Base-by-base conservation (phyloP, 257 asterid species). In the Datura wrightii region DNA sequence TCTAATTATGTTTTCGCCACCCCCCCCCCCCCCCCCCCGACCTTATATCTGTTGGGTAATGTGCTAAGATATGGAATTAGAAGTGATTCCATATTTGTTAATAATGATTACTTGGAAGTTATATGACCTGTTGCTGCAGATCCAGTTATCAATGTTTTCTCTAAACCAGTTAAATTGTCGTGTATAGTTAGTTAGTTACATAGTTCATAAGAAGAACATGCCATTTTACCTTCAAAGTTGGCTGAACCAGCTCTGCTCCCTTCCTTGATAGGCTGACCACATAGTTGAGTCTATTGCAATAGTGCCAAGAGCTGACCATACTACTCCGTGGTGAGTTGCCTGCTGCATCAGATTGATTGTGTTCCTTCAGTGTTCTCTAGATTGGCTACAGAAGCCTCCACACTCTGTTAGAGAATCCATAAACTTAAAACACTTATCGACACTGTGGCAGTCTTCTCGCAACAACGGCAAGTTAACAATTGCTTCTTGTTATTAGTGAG, bases 251-350 rank as follows among this genome's bases (percentile, higher is more conserved):
- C 60, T 48, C 48, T 48, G 41, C 11, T 72, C 41, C 80, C 58
- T 72, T 46, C 58, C 56, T 72, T 16, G 58, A 72, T 72, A 46
- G 58, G 80, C 58, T 0, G 80, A 44, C 41, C 80, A 44, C 37
- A 13, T 71, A n/a, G 58, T 72, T 46, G 58, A 72, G 39, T n/a
- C 56, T 19, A 13, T 24, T 72, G 39, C 55, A 19, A n/a, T 72
- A 72, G 80, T 72, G 41, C 58, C 80, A 46, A 72, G 80, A n/a
- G 58, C 39, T 72, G 41, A 19, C 80, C 11, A n/a, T 10, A 19
- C n/a, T n/a, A n/a, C 58, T 19, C 56, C n/a, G 3, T 72, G n/a
- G 56, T 50, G 0, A 44, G 80, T 72, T 31, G 14, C 0, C 44
- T 74, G 19, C 44, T 24, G 60, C 59, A 48, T 74, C 4, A 3